Evolutionary conservation across 441 rosid genomes (phyloP), one percentile per base, ranked within the genome.

Genomic region (Populus hybrid): DNA sequence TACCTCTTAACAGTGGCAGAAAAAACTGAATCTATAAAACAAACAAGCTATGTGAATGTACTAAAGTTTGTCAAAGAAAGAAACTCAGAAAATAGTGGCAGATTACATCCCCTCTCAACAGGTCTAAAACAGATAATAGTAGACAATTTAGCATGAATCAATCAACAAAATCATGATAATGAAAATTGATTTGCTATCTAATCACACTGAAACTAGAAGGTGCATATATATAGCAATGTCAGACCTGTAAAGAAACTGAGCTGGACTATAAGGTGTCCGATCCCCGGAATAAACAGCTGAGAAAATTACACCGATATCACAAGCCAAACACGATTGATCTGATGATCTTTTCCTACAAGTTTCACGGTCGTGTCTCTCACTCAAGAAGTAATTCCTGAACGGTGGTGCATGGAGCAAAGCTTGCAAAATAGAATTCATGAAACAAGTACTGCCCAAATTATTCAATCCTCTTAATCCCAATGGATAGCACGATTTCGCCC

Each of bases 371-470:
- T 92, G 97, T 67, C 86, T 85, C 85, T 77, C 94, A 79, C 87
- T 87, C 80, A 90, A 82, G 83, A 93, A 92, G 86, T 89, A 89
- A 82, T 88, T 87, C 79, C 89, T 85, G 82, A 90, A 86, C 73
- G 94, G 94, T 74, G 93, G 96, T 32, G 91, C 91, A 77, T 94
- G 97, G 79, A 92, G 83, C 87, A 92, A 86, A 19, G 88, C 97
- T 85, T 92, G 98, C 92, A 94, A 85, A 79, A 91, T 92, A 78
- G 95, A 90, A 77, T 92, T 92, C 98, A 92, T 88, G 70, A 92
- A 92, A 79, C 97, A 92, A 83, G 95, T 91, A 71, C 90, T 92
- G 21, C 98, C 98, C 77, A 92, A 73, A 74, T 91, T 94, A 80
- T 89, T 91, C 87, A 91, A 83, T 28, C 97, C 97, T 77, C 97